Conservation (phyloP, 2,329 filamentous ascomycete species). For the Diaporthe aspalathi region DNA sequence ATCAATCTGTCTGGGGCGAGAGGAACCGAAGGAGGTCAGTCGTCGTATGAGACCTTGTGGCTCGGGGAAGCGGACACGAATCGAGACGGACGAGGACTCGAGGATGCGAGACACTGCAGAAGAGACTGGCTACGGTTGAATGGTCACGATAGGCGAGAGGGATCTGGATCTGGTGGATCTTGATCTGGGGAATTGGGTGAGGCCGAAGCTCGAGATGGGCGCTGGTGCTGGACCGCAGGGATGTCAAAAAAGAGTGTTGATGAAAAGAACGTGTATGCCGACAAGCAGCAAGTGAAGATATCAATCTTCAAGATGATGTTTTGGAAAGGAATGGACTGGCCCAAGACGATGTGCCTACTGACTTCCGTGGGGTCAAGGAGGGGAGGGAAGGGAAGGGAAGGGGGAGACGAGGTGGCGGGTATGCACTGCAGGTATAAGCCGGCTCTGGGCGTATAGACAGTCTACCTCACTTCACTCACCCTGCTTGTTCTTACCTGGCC, state of each 20-base stretch:
- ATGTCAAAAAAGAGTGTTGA: neutral
- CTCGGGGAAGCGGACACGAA: slow-evolving; percentile 1
- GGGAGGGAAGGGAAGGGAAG: slow-evolving; percentile 23
- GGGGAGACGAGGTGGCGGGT: slow-evolving; percentile 20
- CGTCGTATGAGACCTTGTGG: slow-evolving; percentile 34
- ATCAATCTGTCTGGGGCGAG: slow-evolving; percentile 39
- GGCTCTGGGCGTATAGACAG: no score
- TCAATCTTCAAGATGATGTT: slow-evolving; percentile 24
- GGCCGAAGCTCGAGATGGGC: slow-evolving; percentile 7
- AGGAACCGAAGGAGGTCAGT: slow-evolving; percentile 36
- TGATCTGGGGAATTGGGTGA: slow-evolving; percentile 1
- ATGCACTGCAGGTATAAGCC: slow-evolving; percentile 40
- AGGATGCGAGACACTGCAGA: slow-evolving; percentile 20
- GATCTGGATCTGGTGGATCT: neutral
- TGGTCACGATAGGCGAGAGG: slow-evolving; percentile 12
- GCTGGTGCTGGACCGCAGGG: slow-evolving; percentile 23
- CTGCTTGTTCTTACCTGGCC: no score
- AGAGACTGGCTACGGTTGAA: slow-evolving; percentile 20
- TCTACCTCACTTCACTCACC: no score
- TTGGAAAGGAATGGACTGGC: slow-evolving; percentile 39
- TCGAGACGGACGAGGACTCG: neutral
- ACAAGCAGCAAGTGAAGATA: slow-evolving; percentile 37
- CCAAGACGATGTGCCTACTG: slow-evolving; percentile 30
- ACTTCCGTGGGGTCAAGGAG: no score
- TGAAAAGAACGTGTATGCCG: slow-evolving; percentile 35